These are phyloP conservation scores for Colletotrichum salicis DNA, from an alignment of 2,329 filamentous ascomycete species.

Conservation along the genomic window DNA sequence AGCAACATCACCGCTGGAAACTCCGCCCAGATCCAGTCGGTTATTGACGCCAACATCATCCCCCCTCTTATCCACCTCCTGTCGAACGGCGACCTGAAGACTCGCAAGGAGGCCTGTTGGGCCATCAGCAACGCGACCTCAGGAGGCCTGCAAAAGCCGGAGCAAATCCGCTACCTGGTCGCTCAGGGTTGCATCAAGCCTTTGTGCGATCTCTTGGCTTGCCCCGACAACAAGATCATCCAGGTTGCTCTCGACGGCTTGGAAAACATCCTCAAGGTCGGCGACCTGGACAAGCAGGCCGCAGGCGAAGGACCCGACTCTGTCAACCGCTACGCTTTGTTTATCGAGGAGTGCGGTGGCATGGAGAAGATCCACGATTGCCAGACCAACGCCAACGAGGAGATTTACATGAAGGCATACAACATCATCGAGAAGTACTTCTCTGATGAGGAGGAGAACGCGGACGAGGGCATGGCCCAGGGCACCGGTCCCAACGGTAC, in stretches of 20 bases:
- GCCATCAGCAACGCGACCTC: constrained; percentile 99
- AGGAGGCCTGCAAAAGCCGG: constrained; percentile 96
- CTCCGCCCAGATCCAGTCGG: constrained; percentile 95
- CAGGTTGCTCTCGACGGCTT: constrained; percentile 97
- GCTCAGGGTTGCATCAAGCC: constrained; percentile 96
- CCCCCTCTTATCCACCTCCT: constrained; percentile 95
- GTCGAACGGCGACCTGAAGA: constrained; percentile 98
- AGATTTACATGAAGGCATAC: constrained; percentile 99
- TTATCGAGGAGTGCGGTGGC: constrained; percentile 97
- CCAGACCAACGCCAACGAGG: constrained; percentile 99
- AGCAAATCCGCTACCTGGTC: constrained; percentile 97
- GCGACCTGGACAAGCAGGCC: constrained; percentile 96
- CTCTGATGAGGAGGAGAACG: constrained; percentile 96
- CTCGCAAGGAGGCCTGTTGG: constrained; percentile 99
- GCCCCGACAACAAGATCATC: constrained; percentile 99
- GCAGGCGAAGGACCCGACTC: constrained; percentile 77
- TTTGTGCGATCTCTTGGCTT: constrained; percentile 91
- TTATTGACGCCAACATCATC: constrained; percentile 97
- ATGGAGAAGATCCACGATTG: constrained; percentile 99
- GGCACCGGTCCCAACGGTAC: constrained; percentile 74
- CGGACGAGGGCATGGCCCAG: constrained; percentile 82
- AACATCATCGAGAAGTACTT: constrained; percentile 99
- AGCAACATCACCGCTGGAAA: constrained; percentile 99
- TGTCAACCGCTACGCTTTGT: constrained; percentile 96
- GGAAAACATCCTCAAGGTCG: constrained; percentile 99